Evolutionary conservation across 371 early-diverging fungal species (phyloP), one percentile per base, ranked within the genome.

Genomic region (Parasitella parasitica): DNA sequence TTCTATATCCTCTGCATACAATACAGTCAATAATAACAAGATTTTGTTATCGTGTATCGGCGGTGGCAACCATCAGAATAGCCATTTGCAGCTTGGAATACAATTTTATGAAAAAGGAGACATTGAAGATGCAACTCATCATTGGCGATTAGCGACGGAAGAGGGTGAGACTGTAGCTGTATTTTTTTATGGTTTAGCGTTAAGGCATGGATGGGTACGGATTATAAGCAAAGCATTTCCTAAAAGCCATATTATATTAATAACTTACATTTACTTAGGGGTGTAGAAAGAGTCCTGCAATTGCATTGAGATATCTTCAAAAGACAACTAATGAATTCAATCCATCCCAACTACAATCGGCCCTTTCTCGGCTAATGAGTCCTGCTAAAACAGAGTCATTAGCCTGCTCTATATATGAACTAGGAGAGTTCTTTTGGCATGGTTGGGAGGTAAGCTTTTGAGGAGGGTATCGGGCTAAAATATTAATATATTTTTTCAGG

Each of bases 151-250:
- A 15, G 88, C 94, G 0, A 93, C 94, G 5, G 82, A 88, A 37
- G 59, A 78, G 41, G 82, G 85, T 5, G 81, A 84, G 64, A 89
- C 91, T 11, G 72, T 91, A 0, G 96, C 93, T 6, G 76, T 93
- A 77, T 83, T 94, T 64, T 85, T 95, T 62, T 94, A 89, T 68
- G 96, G 93, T n/a, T 77, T 95, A 57, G 84, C 90, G 24, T 73
- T 94, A 35, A 86, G 96, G 4, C 96, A 95, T 70, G 96, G 96
- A n/a, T 94, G 94, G 90, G 57, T 57, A 57, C 41, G 13, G 49
- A 15, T 15, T n/a, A 27, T 38, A 15, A 37, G 27, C 32, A n/a
- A n/a, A n/a, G n/a, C n/a, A n/a, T n/a, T n/a, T n/a, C n/a, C n/a
- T n/a, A n/a, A n/a, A n/a, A n/a, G n/a, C n/a, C n/a, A n/a, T n/a